phyloP scores from a whole-genome alignment of 2,329 filamentous ascomycete species.

The Colletotrichum lupini region DNA sequence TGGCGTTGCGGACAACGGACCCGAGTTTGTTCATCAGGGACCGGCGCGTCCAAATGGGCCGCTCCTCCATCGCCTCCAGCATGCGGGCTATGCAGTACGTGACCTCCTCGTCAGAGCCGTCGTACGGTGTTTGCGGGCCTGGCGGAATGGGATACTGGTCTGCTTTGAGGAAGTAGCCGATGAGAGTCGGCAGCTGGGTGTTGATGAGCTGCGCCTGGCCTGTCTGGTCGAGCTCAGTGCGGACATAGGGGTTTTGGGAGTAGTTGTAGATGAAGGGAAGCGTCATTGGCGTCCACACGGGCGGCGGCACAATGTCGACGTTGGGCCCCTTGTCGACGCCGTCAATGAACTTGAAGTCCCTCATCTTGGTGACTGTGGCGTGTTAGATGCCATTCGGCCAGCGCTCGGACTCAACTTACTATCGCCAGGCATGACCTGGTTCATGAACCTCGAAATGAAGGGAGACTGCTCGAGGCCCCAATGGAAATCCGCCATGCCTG shows the following conservation, averaged over 20 bases:
- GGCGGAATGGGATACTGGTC: conserved; percentile 70
- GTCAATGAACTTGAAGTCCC: conserved; percentile 71
- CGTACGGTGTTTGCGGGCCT: conserved; percentile 70
- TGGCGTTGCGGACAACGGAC: conserved; percentile 61
- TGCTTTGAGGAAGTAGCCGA: conserved; percentile 68
- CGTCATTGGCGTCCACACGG: conserved; percentile 79
- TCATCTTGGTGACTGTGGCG: conserved; percentile 51
- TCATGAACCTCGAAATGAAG: conserved; percentile 77
- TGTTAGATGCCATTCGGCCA: conserved; percentile 55
- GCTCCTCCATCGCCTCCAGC: conserved; percentile 72
- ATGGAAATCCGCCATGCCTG: conserved; percentile 85
- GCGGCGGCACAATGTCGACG: conserved; percentile 81
- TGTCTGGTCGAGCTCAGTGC: conserved; percentile 66
- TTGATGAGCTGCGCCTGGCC: conserved; percentile 66
- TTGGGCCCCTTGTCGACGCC: conserved; percentile 65
- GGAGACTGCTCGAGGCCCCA: conserved; percentile 76
- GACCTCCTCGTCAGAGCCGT: conserved; percentile 69
- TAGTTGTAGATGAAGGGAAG: conserved; percentile 85
- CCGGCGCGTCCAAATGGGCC: conserved; percentile 89
- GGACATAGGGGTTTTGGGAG: conserved; percentile 85
- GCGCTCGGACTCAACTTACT: conserved; percentile 56
- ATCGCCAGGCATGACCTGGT: conserved; percentile 77
- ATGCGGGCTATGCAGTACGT: conserved; percentile 74
- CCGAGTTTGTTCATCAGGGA: conserved; percentile 80
- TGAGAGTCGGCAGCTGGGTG: conserved; percentile 68